A percentile compares a stretch with the other conserved stretches of the same genome.
phyloP scores from a whole-genome alignment of 495 filamentous ascomycete species.

The Cudoniella acicularis region DNA sequence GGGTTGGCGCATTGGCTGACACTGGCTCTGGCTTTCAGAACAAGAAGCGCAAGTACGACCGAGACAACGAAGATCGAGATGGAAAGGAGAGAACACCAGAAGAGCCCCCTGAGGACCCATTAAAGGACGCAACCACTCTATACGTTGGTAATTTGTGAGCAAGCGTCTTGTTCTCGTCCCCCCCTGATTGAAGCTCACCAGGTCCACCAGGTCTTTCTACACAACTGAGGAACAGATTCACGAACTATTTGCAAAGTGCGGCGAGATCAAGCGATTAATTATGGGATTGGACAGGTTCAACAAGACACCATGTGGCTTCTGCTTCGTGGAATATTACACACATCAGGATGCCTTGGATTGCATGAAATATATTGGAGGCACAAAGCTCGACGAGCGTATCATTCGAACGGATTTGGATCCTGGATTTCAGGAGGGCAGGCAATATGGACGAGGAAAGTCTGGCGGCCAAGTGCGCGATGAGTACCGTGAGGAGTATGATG shows the following conservation, averaged over 20 bases:
- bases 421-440: conserved; percentile 90
- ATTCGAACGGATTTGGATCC: conserved; percentile 96
- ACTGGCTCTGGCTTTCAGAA: conserved; percentile 42
- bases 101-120: conserved; percentile 61
- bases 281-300: conserved; percentile 96
- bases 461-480: conserved; percentile 97
- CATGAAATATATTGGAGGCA: conserved; percentile 97
- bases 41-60: conserved; percentile 59
- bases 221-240: conserved; percentile 99
- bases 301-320: conserved; percentile 98
- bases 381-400: conserved; percentile 96
- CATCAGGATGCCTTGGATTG: conserved; percentile 95
- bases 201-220: conserved; percentile 80
- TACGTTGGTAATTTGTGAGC: conserved; percentile 96
- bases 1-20: not conserved
- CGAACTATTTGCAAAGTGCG: conserved; percentile 94
- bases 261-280: conserved; percentile 95
- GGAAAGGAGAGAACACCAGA: conserved; percentile 44
- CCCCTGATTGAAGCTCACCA: conserved; percentile 29
- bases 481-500: conserved; percentile 94
- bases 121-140: conserved; percentile 86
- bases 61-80: conserved; percentile 55
- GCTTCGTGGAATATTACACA: conserved; percentile 98
- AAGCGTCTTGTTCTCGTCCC: not conserved
- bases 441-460: conserved; percentile 87